Conservation (phyloP, 2,329 filamentous ascomycete species). For the Diaporthe destruens region DNA sequence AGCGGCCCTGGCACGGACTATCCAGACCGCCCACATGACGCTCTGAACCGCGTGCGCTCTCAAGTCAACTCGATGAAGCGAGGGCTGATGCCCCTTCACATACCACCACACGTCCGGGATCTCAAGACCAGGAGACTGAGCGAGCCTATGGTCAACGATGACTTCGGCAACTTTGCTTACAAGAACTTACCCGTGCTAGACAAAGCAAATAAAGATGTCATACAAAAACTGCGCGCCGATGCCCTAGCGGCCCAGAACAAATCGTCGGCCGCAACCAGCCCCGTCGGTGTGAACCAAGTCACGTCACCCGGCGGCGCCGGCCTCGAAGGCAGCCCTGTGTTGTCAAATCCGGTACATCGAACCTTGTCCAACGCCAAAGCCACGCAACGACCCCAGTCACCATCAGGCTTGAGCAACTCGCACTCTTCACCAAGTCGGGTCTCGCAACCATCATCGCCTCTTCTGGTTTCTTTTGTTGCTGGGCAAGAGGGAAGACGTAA, state of each 20-base stretch:
- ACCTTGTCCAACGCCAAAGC: slow-evolving; percentile 87
- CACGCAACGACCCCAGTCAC: slow-evolving; percentile 84
- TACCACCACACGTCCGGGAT: slow-evolving; percentile 95
- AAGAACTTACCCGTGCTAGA: slow-evolving; percentile 97
- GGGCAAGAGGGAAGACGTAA: slow-evolving; percentile 88
- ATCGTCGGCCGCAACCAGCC: slow-evolving; percentile 57
- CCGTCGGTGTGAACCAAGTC: slow-evolving; percentile 56
- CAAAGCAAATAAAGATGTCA: slow-evolving; percentile 98
- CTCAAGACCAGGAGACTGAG: slow-evolving; percentile 88
- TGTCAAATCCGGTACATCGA: slow-evolving; percentile 84
- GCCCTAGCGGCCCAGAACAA: slow-evolving; percentile 79
- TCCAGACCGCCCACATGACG: slow-evolving; percentile 91
- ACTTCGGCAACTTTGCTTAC: slow-evolving; percentile 96
- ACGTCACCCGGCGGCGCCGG: slow-evolving; percentile 73
- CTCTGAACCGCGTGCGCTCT: slow-evolving; percentile 87
- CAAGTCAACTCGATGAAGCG: slow-evolving; percentile 92
- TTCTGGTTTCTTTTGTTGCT: slow-evolving; percentile 97
- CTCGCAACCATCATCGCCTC: slow-evolving; percentile 83
- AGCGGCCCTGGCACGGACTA: slow-evolving; percentile 81
- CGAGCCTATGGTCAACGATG: slow-evolving; percentile 88
- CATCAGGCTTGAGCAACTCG: slow-evolving; percentile 81
- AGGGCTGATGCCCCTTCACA: slow-evolving; percentile 93
- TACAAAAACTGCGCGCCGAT: slow-evolving; percentile 93
- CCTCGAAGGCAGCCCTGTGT: slow-evolving; percentile 86
- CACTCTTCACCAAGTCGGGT: slow-evolving; percentile 89